Evolutionary conservation across 352 stramenopile genomes (phyloP), one percentile per base, ranked within the genome.

Genomic region (Phytophthora hybrid): DNA sequence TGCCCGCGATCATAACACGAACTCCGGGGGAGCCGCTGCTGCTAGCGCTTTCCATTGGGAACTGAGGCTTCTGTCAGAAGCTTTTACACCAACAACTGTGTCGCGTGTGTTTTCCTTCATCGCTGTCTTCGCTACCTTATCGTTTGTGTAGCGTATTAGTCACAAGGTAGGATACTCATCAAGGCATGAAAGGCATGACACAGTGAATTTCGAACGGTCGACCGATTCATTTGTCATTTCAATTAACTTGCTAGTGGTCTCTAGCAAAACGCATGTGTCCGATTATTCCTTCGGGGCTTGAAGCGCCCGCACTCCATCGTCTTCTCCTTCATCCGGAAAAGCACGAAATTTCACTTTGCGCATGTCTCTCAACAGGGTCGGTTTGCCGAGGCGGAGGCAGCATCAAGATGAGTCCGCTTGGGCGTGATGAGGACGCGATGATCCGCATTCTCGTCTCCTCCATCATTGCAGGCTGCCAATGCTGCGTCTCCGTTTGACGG

Each of bases 61-160:
- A 76, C 66, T 54, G 71, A 79, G 64, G 69, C 77, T 86, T 83
- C 69, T 71, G 69, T 70, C 70, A 65, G 66, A 81, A 86, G 79
- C 79, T 86, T 83, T 81, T 86, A 69, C 54, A 61, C 47, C 41
- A 69, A 58, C 3, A 34, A 44, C 13, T 21, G 11, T 66, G 29
- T 62, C 37, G 19, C 53, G 51, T 67, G 7, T 72, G 14, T 49
- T 19, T 41, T 41, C 8, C 41, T 49, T 49, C 16, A 21, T 49
- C 16, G 41, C 10, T 49, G 21, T 59, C 37, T 31, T 67, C 13
- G 18, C 7, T 58, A 19, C 59, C 59, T 14, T 49, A 19, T 63
- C 55, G 1, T 59, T 65, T 39, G 46, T 29, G 34, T 41, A 41
- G 4, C 34, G 14, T 41, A 14, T 16, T 13, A 14, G 9, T 13